A percentile compares a stretch with the other conserved stretches of the same genome.
phyloP scores from a whole-genome alignment of 495 filamentous ascomycete genomes.

The Chaetomium fimeti region DNA sequence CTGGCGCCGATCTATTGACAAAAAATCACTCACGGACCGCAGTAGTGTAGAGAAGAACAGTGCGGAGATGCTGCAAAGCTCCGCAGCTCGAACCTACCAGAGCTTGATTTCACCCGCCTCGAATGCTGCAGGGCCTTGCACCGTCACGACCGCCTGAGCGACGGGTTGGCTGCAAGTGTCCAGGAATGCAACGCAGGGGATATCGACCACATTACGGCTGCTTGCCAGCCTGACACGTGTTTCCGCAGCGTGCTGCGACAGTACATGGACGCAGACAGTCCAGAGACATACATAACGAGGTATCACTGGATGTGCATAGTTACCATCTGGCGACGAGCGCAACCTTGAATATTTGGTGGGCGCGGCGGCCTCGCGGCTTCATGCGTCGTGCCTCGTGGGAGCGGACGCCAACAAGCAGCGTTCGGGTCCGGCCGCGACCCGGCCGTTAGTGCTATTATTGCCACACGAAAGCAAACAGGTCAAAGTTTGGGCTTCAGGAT shows the following conservation, averaged over 20 bases:
- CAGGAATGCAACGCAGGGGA: slow-evolving; percentile 11
- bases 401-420: neutral
- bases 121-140: slow-evolving; percentile 1
- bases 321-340: neutral
- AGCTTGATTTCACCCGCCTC: neutral
- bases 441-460: neutral
- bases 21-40: neutral
- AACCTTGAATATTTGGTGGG: neutral
- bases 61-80: neutral
- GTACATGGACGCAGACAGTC: neutral
- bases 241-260: slow-evolving; percentile 13
- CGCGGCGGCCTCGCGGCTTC: neutral
- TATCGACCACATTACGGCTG: slow-evolving; percentile 14
- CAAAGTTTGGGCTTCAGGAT: neutral
- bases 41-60: too few relatives aligned
- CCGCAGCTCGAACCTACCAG: neutral
- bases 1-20: neutral
- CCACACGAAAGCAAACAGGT: neutral
- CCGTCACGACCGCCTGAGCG: neutral
- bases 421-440: neutral
- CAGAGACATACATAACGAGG: neutral
- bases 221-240: slow-evolving; percentile 39
- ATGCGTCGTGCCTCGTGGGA: neutral
- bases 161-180: slow-evolving; percentile 16
- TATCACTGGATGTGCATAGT: neutral